Percentiles rank a stretch among this genome's conserved stretches.
Conservation (phyloP, 148 eudicot genomes). For the Camellia granthamiana region DNA sequence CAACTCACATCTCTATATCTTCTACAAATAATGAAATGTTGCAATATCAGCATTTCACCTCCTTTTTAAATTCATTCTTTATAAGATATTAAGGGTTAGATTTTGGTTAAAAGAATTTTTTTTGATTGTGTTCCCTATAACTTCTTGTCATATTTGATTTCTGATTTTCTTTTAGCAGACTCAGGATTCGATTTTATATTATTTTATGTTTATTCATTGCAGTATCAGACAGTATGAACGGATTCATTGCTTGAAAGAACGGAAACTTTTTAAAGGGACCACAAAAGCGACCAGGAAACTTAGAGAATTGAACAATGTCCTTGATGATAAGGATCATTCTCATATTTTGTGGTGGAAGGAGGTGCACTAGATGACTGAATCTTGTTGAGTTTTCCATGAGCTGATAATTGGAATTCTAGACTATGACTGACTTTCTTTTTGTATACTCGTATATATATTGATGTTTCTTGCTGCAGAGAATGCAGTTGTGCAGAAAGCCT, state of each 20-base stretch:
- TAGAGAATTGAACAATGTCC: conserved; percentile 38
- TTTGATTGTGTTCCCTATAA: background rate
- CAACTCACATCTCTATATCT: too few relatives aligned
- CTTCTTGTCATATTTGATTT: background rate
- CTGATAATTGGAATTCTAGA: conserved; percentile 1
- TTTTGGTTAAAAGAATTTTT: background rate
- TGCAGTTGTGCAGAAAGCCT: conserved; percentile 69
- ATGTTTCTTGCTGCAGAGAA: conserved; percentile 46
- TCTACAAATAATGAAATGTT: too few relatives aligned
- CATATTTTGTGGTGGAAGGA: conserved; percentile 95
- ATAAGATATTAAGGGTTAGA: too few relatives aligned
- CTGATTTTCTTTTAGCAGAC: background rate
- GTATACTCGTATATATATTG: background rate
- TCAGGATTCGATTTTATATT: background rate
- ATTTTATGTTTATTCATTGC: background rate
- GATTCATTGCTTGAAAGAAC: conserved; percentile 46
- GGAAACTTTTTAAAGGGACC: conserved; percentile 37
- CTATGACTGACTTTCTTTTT: background rate
- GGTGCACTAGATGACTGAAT: conserved; percentile 42
- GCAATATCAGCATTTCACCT: too few relatives aligned
- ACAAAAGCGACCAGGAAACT: conserved; percentile 44
- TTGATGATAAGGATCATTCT: conserved; percentile 58
- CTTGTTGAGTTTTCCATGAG: background rate
- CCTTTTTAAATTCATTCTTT: background rate
- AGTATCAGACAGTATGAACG: conserved; percentile 34